Evolutionary conservation across 2,329 filamentous ascomycete genomes (phyloP), one percentile per base, ranked within the genome.

Genomic region (Cryphonectria radicalis): DNA sequence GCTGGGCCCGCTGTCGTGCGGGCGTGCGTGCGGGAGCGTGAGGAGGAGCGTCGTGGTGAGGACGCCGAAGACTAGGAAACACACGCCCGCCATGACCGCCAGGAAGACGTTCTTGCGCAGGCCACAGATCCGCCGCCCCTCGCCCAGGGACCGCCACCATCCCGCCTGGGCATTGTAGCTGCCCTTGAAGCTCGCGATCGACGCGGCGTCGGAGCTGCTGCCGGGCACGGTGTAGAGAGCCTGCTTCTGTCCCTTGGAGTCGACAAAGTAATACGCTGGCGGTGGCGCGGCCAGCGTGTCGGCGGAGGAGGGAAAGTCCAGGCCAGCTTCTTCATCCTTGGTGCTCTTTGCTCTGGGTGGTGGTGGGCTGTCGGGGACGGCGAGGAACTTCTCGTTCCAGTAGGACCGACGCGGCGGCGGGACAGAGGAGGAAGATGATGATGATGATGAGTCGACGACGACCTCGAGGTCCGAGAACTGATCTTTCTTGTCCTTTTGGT

Each of bases 401-500:
- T 63, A 71, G 19, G 70, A 71, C 46, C 32, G 63, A 10, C 70
- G 70, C 42, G 66, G 62, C 4, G 22, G 55, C n/a, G 67, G 50
- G 55, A 19, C 14, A 7, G 63, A 63, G n/a, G 68, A 28, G 28
- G 32, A 22, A n/a, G n/a, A n/a, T n/a, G n/a, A n/a, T n/a, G n/a
- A n/a, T n/a, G n/a, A n/a, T n/a, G n/a, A 50, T 25, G 67, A 62
- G 63, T 60, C 63, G 25, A 66, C 40, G n/a, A 71, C 62, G 19
- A 63, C 70, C n/a, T 71, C 70, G 63, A 71, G 70, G 62, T 71
- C 70, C 35, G 70, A 71, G 14, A 69, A 71, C 40, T 55, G 63
- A 43, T 71, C 63, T 40, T 71, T 69, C 43, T 53, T 71, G 17
- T 66, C 67, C 63, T 65, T 60, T 8, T 1, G 10, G 10, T 63